phyloP scores from a whole-genome alignment of 345 rosid genomes.

The Chamaenerion angustifolium region DNA sequence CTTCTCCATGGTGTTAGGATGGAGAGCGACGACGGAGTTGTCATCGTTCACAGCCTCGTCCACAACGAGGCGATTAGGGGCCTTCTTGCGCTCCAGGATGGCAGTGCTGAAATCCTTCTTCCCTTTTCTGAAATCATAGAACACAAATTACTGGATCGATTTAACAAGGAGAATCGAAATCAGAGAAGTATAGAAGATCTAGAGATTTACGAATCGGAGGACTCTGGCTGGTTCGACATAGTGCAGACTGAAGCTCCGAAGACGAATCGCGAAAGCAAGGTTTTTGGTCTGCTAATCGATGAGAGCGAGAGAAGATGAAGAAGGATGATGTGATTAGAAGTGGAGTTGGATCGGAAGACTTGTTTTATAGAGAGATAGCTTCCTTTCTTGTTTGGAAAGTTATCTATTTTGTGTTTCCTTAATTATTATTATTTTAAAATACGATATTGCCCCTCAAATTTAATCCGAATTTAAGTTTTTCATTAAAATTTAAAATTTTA shows the following conservation, averaged over 20 bases:
- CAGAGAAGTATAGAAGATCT: slow-evolving; percentile 17
- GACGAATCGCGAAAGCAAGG: background rate
- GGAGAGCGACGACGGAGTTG: slow-evolving; percentile 81
- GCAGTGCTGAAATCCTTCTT: slow-evolving; percentile 90
- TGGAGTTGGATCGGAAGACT: slow-evolving; percentile 14
- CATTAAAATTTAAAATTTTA: too few species aligned
- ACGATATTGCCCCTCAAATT: too few species aligned
- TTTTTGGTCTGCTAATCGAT: background rate
- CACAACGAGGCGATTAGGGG: slow-evolving; percentile 74
- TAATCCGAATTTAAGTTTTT: too few species aligned
- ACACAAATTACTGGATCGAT: background rate
- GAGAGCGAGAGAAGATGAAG: slow-evolving; percentile 7
- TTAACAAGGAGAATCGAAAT: slow-evolving; percentile 2
- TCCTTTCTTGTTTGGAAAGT: slow-evolving; percentile 50
- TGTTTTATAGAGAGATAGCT: slow-evolving; percentile 12
- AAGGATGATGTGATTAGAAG: background rate
- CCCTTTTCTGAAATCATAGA: slow-evolving; percentile 32
- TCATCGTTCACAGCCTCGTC: slow-evolving; percentile 87
- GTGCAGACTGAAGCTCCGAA: background rate
- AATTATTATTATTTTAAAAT: too few species aligned
- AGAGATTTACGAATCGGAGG: slow-evolving; percentile 67
- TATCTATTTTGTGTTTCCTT: too few species aligned
- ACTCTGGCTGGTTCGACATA: slow-evolving; percentile 67
- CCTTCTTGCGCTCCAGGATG: slow-evolving; percentile 83
- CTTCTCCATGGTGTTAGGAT: slow-evolving; percentile 91